phyloP scores from a whole-genome alignment of 352 stramenopile species.

The Phytophthora megakarya region DNA sequence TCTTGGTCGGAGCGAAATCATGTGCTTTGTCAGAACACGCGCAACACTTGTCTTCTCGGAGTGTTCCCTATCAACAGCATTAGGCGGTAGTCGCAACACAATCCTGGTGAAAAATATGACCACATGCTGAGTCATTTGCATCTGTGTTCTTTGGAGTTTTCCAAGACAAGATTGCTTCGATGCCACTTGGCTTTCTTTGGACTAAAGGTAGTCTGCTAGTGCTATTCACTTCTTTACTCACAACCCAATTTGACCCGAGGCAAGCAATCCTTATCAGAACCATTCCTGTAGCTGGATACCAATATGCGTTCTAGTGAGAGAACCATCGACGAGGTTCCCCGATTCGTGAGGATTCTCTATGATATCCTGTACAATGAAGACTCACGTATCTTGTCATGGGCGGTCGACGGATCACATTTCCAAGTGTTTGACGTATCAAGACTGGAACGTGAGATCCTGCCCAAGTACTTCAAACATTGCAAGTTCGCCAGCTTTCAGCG shows the following conservation, averaged over 20 bases:
- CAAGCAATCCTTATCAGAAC: neutral
- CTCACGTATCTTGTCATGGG: slow-evolving; percentile 61
- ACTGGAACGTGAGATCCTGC: slow-evolving; percentile 86
- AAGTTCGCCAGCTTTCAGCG: slow-evolving; percentile 92
- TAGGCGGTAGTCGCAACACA: neutral
- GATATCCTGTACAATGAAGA: slow-evolving; percentile 74
- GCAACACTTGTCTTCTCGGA: slow-evolving; percentile 13
- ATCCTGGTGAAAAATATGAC: neutral
- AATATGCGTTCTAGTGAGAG: slow-evolving; percentile 20
- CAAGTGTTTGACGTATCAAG: slow-evolving; percentile 65
- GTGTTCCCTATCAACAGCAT: slow-evolving; percentile 3
- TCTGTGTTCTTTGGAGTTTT: slow-evolving; percentile 27
- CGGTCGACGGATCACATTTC: slow-evolving; percentile 66
- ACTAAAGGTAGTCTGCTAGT: slow-evolving; percentile 1
- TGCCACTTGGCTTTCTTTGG: too few species aligned
- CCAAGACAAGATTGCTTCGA: slow-evolving; percentile 3
- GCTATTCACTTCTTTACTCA: slow-evolving; percentile 12
- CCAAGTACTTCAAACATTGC: slow-evolving; percentile 92
- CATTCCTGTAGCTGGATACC: neutral
- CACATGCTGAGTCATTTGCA: slow-evolving; percentile 13
- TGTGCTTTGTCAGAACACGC: slow-evolving; percentile 3
- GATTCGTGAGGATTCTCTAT: slow-evolving; percentile 76
- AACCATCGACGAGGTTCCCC: slow-evolving; percentile 51
- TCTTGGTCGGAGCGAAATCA: too few species aligned
- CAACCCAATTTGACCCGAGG: slow-evolving; percentile 15